phyloP scores from a whole-genome alignment of 2,329 filamentous ascomycete species.

The Sporothrix pallida region DNA sequence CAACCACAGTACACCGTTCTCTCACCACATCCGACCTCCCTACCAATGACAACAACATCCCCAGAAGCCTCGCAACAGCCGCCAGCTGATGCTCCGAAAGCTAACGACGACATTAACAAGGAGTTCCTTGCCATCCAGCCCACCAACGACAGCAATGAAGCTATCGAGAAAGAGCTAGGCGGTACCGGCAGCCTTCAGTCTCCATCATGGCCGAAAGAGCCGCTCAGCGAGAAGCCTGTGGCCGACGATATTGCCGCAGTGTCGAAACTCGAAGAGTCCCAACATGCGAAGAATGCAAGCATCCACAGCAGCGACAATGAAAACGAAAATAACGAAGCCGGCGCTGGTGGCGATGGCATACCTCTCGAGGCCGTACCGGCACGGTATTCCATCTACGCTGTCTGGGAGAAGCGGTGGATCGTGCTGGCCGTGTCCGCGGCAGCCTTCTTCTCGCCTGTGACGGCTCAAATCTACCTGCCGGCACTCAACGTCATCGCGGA shows the following conservation, averaged over 20 bases:
- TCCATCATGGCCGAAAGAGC: slow-evolving; percentile 14
- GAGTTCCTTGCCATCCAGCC: background rate
- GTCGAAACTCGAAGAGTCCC: background rate
- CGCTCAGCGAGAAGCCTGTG: background rate
- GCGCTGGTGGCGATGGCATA: background rate
- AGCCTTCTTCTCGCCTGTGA: slow-evolving; percentile 53
- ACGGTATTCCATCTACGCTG: slow-evolving; percentile 48
- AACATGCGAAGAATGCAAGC: background rate
- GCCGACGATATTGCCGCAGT: background rate
- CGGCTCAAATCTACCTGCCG: slow-evolving; percentile 61
- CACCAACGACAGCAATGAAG: background rate
- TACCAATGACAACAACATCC: background rate
- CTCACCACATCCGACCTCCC: background rate
- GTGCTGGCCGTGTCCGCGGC: slow-evolving; percentile 48
- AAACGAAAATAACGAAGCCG: background rate
- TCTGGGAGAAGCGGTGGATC: slow-evolving; percentile 49
- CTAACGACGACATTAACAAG: background rate
- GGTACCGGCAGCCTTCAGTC: background rate
- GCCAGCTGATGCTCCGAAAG: background rate
- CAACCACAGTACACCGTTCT: background rate
- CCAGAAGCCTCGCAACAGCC: background rate
- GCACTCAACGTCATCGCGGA: slow-evolving; percentile 56
- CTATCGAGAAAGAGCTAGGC: slow-evolving; percentile 7
- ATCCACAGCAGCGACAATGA: slow-evolving; percentile 12
- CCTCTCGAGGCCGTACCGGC: slow-evolving; percentile 18